A percentile compares a stretch with the other conserved stretches of the same genome.
Conservation (phyloP, 1,284 basidiomycete genomes). For the Cryptococcus sp. region DNA sequence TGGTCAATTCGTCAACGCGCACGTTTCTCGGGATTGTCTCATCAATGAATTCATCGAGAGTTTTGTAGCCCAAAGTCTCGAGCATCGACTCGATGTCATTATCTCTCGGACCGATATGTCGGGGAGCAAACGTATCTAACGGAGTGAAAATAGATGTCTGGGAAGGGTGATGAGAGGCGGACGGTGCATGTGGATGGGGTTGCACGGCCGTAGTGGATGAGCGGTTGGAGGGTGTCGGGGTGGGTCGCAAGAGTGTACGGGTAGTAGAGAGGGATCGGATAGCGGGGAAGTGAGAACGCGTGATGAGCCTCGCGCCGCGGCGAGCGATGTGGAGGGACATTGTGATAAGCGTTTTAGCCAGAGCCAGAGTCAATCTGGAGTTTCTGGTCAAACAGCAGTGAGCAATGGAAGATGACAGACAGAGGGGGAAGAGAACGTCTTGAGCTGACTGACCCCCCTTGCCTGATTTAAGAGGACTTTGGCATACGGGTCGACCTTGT, state of each 20-base stretch:
- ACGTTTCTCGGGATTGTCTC: conserved; percentile 79
- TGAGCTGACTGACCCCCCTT: too few species aligned
- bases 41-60: conserved; percentile 80
- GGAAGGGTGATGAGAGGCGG: conserved; percentile 38
- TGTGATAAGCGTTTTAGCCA: conserved; percentile 2
- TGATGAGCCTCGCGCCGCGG: conserved; percentile 12
- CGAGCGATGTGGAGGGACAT: conserved; percentile 19
- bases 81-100: conserved; percentile 78
- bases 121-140: conserved; percentile 80
- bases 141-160: conserved; percentile 64
- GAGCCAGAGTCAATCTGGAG: background rate
- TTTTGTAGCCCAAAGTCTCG: conserved; percentile 71
- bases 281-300: background rate
- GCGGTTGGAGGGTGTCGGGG: conserved; percentile 16
- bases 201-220: conserved; percentile 49
- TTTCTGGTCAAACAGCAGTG: too few species aligned
- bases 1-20: conserved; percentile 63
- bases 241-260: conserved; percentile 19
- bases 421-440: conserved; percentile 8
- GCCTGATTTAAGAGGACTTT: too few species aligned
- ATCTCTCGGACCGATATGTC: conserved; percentile 86
- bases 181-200: conserved; percentile 44
- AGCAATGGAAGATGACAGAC: background rate
- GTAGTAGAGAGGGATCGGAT: conserved; percentile 27
- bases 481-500: too few species aligned